Evolutionary conservation across 306 rosid genomes (phyloP).

Genomic region (Vigna mungo): DNA sequence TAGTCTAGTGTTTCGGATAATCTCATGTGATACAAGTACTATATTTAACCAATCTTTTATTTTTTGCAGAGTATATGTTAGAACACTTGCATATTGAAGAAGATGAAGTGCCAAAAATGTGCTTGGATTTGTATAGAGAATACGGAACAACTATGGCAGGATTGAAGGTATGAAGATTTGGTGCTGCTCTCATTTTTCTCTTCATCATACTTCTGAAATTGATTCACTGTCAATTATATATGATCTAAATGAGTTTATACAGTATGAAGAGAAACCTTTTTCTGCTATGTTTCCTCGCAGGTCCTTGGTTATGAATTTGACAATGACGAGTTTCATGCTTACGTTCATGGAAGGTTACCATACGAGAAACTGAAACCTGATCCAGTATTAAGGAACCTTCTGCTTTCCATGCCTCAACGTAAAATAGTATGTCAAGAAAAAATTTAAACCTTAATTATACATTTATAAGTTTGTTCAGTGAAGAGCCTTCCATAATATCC

Average conservation of each 20-base stretch:
- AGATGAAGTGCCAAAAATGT: slow-evolving; percentile 74
- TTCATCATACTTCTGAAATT: slow-evolving; percentile 17
- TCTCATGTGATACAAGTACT: slow-evolving; percentile 30
- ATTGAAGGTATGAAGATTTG: slow-evolving; percentile 59
- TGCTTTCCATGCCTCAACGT: slow-evolving; percentile 83
- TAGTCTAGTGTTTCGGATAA: slow-evolving; percentile 10
- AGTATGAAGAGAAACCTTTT: not conserved
- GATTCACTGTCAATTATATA: slow-evolving; percentile 12
- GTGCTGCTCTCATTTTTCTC: slow-evolving; percentile 5
- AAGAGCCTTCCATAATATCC: slow-evolving; percentile 21
- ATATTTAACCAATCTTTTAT: slow-evolving; percentile 1
- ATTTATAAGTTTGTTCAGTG: not conserved
- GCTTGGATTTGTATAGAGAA: slow-evolving; percentile 72
- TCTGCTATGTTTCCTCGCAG: slow-evolving; percentile 46
- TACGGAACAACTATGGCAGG: slow-evolving; percentile 96
- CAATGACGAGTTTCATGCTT: slow-evolving; percentile 77
- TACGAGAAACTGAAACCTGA: slow-evolving; percentile 74
- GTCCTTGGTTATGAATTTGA: slow-evolving; percentile 77
- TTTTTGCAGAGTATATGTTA: slow-evolving; percentile 71
- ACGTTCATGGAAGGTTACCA: slow-evolving; percentile 81
- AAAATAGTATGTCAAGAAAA: slow-evolving; percentile 67
- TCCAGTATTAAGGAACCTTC: slow-evolving; percentile 76
- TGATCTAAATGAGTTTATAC: slow-evolving; percentile 7
- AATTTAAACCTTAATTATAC: not conserved
- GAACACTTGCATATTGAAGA: slow-evolving; percentile 70